Conservation (phyloP, 768 basidiomycete genomes). For the Asterophora lycoperdoides region DNA sequence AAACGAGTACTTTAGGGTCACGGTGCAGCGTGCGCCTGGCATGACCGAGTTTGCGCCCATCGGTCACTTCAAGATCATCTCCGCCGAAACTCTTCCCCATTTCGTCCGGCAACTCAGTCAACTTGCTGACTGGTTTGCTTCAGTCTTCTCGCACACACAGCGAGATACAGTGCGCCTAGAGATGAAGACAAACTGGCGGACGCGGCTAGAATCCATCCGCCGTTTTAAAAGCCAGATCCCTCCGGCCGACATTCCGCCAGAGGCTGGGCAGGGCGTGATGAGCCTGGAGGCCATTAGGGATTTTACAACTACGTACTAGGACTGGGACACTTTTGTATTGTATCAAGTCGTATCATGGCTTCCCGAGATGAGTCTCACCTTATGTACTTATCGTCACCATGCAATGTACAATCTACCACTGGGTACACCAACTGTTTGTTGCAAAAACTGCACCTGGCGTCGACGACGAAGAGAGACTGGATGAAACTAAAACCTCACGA, state of each 20-base stretch:
- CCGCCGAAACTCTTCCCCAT: conserved; percentile 80
- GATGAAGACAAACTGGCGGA: conserved; percentile 86
- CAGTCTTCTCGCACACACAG: conserved; percentile 73
- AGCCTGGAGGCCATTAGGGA: conserved; percentile 50
- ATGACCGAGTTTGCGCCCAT: conserved; percentile 95
- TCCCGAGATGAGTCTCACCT: not conserved
- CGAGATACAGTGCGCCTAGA: conserved; percentile 68
- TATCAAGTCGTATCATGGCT: conserved; percentile 1
- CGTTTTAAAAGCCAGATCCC: conserved; percentile 51
- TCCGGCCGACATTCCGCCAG: conserved; percentile 20
- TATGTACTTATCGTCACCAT: not conserved
- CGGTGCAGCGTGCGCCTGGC: conserved; percentile 78
- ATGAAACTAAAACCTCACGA: too few relatives aligned
- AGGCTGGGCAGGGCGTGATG: conserved; percentile 39
- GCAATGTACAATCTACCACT: conserved; percentile 1
- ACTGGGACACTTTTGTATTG: conserved; percentile 5
- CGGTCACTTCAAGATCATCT: conserved; percentile 92
- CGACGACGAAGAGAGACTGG: too few relatives aligned
- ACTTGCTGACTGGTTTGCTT: conserved; percentile 86
- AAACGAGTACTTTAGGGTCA: conserved; percentile 95
- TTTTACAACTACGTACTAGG: conserved; percentile 51
- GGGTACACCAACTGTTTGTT: not conserved
- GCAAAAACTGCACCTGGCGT: too few relatives aligned
- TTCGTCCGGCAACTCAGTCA: conserved; percentile 86
- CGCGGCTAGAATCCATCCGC: conserved; percentile 73